Percentiles rank a stretch among this genome's conserved stretches.
Evolutionary conservation across 495 filamentous ascomycete species (phyloP).

Genomic region (Tuber calosporum): DNA sequence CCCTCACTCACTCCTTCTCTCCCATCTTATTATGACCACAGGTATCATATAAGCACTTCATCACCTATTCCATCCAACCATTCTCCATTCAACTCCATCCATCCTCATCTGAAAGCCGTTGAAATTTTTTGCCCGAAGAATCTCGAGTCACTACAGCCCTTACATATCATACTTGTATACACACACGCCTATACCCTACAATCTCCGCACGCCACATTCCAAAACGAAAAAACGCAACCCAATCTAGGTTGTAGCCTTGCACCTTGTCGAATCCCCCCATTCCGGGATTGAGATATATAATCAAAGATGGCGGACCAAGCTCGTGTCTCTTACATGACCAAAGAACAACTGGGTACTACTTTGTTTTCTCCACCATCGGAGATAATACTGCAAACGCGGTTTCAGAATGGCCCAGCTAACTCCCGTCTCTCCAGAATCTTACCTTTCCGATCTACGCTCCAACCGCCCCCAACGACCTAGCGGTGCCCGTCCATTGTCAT

Average conservation of each 20-base stretch:
- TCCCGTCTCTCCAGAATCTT: conserved; percentile 52
- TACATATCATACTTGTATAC: neutral
- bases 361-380: conserved; percentile 34
- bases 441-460: conserved; percentile 70
- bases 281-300: conserved; percentile 7
- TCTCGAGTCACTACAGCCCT: neutral
- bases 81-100: conserved; percentile 9
- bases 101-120: conserved; percentile 1
- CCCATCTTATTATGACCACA: conserved; percentile 15
- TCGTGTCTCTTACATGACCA: conserved; percentile 63
- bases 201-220: neutral
- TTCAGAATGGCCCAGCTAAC: conserved; percentile 39
- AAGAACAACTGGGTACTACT: conserved; percentile 71
- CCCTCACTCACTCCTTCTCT: neutral
- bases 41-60: neutral
- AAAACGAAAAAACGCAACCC: neutral
- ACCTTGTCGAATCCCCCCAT: conserved; percentile 8
- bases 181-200: neutral
- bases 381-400: neutral
- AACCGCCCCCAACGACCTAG: conserved; percentile 68
- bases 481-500: conserved; percentile 71
- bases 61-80: conserved; percentile 12
- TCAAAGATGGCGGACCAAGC: conserved; percentile 33
- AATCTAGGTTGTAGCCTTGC: neutral
- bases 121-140: neutral